Base-by-base conservation (phyloP, 441 rosid species). In the Brassica balearica region DNA sequence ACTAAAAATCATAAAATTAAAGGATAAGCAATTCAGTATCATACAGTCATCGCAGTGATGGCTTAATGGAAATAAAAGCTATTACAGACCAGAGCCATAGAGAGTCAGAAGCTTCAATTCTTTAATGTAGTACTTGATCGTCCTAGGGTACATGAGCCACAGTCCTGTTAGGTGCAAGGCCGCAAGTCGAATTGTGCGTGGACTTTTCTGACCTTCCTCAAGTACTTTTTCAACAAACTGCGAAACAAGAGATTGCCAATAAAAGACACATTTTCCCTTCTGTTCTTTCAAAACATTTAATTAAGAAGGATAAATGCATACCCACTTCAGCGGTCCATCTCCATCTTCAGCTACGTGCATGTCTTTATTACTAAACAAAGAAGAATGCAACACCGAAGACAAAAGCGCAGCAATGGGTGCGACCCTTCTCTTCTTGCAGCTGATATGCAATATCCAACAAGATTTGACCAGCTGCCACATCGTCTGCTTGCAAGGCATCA, bases 101-200 rank as follows among this genome's bases (percentile, higher is more conserved):
- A 93, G 94, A 25, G 99, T 89, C 53, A 96, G 90, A 68, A 92
- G 86, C 89, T 85, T 96, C 82, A 96, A 85, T 80, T 92, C 98
- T 81, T 91, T 90, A 23, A 90, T 78, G 84, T 96, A 96, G 87
- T 84, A 92, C 77, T 87, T 93, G 77, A 91, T 84, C 51, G 84
- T 86, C 82, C 77, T 81, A 61, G 99, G 98, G 85, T 88, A 81
- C 72, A 88, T 84, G 64, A 93, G 90, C 92, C 90, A 96, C 34
- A 95, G 86, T 77, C 99, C 99, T 23, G 99, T 91, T 75, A 95
- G 82, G 87, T 95, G 99, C 76, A 95, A 88, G 74, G 99, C 96
- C 1, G 88, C 91, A 81, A 95, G 95, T 74, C 99, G 97, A 84
- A 93, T 88, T 12, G 99, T 95, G 51, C 99, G 93, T 8, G 99